Evolutionary conservation across 257 asterid species (phyloP).

Genomic region (Scutellaria barbata): DNA sequence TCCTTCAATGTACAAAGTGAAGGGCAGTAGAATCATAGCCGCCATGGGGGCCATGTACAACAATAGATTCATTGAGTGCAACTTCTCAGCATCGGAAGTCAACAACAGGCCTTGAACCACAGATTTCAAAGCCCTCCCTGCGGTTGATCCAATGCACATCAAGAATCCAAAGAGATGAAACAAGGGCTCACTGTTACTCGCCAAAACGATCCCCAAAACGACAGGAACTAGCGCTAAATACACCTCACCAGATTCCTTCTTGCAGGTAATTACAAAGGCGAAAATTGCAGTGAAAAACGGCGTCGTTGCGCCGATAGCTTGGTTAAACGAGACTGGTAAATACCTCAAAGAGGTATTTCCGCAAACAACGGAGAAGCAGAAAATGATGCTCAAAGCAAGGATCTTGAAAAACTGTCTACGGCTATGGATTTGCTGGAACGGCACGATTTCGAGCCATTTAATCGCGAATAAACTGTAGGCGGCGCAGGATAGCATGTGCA

Average conservation of each 20-base stretch:
- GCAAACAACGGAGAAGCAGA: slow-evolving; percentile 92
- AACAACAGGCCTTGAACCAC: slow-evolving; percentile 87
- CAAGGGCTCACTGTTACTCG: slow-evolving; percentile 91
- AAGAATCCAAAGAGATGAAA: slow-evolving; percentile 89
- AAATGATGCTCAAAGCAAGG: slow-evolving; percentile 68
- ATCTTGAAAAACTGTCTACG: slow-evolving; percentile 84
- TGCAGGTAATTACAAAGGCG: slow-evolving; percentile 77
- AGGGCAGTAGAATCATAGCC: slow-evolving; percentile 74
- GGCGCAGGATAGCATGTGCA: slow-evolving; percentile 89
- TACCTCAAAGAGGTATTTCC: slow-evolving; percentile 91
- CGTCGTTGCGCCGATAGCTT: slow-evolving; percentile 94
- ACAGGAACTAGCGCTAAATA: slow-evolving; percentile 89
- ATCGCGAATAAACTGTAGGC: slow-evolving; percentile 71
- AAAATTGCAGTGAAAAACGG: slow-evolving; percentile 94
- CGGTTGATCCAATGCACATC: slow-evolving; percentile 86
- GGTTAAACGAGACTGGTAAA: slow-evolving; percentile 91
- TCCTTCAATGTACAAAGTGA: slow-evolving; percentile 85
- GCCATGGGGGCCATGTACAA: slow-evolving; percentile 99
- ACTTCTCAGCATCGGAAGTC: slow-evolving; percentile 83
- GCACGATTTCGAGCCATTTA: slow-evolving; percentile 82
- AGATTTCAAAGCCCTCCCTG: slow-evolving; percentile 91
- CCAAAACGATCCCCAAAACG: slow-evolving; percentile 87
- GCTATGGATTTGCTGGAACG: slow-evolving; percentile 84
- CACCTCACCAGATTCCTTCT: slow-evolving; percentile 86
- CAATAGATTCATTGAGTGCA: slow-evolving; percentile 93